These are phyloP conservation scores for Thalassiosira ordinaria DNA, from an alignment of 352 stramenopile genomes.

Conservation along the genomic window DNA sequence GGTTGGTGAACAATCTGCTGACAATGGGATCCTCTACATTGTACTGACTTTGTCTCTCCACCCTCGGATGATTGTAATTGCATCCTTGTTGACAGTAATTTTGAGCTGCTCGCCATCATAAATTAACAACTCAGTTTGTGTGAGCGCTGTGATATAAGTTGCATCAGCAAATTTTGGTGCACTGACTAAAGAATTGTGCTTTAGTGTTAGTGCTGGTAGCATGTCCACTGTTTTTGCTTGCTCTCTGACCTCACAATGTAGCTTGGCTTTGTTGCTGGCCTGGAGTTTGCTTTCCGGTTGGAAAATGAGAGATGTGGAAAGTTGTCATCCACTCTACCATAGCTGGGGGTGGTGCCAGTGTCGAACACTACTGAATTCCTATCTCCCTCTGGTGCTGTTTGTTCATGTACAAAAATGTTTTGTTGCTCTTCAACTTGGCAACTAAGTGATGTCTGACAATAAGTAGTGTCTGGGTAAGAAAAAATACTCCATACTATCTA, in stretches of 20 bases:
- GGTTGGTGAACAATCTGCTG: not conserved
- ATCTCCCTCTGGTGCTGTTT: not conserved
- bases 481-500: not conserved
- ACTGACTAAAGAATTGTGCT: constrained; percentile 13
- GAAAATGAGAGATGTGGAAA: not conserved
- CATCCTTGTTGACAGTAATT: constrained; percentile 27
- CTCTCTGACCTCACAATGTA: not conserved
- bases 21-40: not conserved
- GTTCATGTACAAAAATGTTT: not conserved
- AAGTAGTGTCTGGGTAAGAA: not conserved
- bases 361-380: not conserved
- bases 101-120: not conserved
- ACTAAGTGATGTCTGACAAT: too few relatives aligned
- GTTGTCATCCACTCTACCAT: not conserved
- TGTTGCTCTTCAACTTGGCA: constrained; percentile 2
- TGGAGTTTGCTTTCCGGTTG: not conserved
- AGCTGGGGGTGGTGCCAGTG: not conserved
- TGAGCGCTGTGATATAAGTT: not conserved
- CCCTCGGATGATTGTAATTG: constrained; percentile 28
- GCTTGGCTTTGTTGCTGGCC: not conserved
- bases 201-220: not conserved
- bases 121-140: constrained; percentile 14
- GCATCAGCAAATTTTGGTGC: constrained; percentile 6
- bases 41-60: not conserved
- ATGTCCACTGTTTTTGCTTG: constrained; percentile 5